These are phyloP conservation scores for Zasmidium angulare DNA, from an alignment of 2,329 filamentous ascomycete genomes.

Conservation along the genomic window DNA sequence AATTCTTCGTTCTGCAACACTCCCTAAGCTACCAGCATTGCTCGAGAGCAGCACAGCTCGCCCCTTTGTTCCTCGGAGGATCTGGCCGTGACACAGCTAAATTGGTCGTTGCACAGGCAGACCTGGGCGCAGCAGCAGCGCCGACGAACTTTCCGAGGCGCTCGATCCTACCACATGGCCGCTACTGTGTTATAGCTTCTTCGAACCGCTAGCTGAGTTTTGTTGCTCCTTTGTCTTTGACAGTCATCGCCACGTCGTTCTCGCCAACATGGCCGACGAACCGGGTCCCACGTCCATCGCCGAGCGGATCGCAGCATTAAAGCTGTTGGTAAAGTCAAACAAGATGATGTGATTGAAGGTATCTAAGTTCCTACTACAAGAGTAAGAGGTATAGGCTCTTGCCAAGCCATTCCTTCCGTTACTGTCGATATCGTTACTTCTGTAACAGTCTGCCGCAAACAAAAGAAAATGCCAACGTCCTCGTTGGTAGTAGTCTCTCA, in stretches of 20 bases:
- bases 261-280: slow-evolving; percentile 25
- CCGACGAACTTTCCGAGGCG: not conserved
- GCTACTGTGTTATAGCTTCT: not conserved
- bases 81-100: not conserved
- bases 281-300: slow-evolving; percentile 38
- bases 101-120: not conserved
- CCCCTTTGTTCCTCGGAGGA: slow-evolving; percentile 1
- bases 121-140: not conserved
- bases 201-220: not conserved
- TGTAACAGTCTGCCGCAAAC: too few species aligned
- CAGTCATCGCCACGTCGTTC: not conserved
- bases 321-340: too few species aligned
- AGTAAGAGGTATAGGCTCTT: too few species aligned
- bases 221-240: not conserved
- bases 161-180: not conserved
- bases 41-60: not conserved
- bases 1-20: not conserved
- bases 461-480: too few species aligned
- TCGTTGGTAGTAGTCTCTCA: too few species aligned
- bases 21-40: too few species aligned
- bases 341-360: too few species aligned
- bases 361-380: too few species aligned
- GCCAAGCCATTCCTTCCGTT: too few species aligned
- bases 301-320: slow-evolving; percentile 49
- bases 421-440: too few species aligned